A percentile compares a stretch with the other conserved stretches of the same genome.
These are phyloP conservation scores for Saccharum hybrid DNA, from an alignment of 202 grass and related monocot genomes.

Conservation along the genomic window DNA sequence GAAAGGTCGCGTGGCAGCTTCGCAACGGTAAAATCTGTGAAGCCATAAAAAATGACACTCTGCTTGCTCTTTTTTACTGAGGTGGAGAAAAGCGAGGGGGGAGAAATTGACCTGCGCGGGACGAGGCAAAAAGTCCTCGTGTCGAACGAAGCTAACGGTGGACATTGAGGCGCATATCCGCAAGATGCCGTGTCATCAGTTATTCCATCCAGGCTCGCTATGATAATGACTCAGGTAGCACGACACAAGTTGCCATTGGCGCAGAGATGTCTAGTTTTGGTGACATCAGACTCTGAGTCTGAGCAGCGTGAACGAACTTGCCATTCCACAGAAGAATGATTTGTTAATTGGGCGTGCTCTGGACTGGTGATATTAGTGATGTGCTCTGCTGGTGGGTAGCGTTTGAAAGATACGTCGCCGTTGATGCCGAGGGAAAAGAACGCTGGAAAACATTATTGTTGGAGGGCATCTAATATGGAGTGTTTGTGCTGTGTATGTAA, in stretches of 20 bases:
- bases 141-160: conserved; percentile 28
- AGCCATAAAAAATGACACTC: neutral
- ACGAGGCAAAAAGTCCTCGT: conserved; percentile 43
- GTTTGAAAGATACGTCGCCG: conserved; percentile 26
- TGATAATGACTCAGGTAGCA: conserved; percentile 2
- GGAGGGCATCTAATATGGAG: neutral
- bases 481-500: neutral
- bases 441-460: neutral
- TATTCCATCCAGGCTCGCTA: neutral
- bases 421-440: conserved; percentile 30
- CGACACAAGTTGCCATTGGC: neutral
- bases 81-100: neutral
- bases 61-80: neutral
- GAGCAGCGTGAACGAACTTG: conserved; percentile 7
- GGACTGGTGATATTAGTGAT: conserved; percentile 17
- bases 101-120: neutral
- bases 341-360: neutral
- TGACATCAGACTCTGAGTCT: neutral
- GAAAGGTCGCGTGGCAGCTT: neutral
- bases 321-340: neutral
- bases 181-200: neutral
- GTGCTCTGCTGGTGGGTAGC: conserved; percentile 6
- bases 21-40: neutral
- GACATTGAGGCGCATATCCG: conserved; percentile 47
- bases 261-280: neutral